Percentiles rank a stretch among this genome's conserved stretches.
These are phyloP conservation scores for Fusarium albosuccineum DNA, from an alignment of 2,329 filamentous ascomycete genomes.

Conservation along the genomic window DNA sequence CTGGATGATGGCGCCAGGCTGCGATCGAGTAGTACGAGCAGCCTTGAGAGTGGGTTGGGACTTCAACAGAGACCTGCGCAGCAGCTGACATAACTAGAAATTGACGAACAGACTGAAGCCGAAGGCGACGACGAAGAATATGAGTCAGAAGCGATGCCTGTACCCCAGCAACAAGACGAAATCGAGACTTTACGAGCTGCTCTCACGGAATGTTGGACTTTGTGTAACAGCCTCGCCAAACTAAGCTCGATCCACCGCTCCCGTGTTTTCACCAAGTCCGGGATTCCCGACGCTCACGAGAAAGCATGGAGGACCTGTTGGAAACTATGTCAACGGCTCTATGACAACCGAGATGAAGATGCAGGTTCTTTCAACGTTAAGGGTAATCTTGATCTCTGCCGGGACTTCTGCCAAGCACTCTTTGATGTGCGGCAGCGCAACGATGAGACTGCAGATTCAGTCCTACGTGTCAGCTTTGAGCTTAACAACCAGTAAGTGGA, in stretches of 20 bases:
- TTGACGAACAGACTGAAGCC: constrained; percentile 66
- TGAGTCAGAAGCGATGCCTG: constrained; percentile 58
- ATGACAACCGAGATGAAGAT: constrained; percentile 82
- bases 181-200: constrained; percentile 78
- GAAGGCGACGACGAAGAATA: constrained; percentile 68
- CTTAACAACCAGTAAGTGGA: constrained; percentile 84
- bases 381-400: constrained; percentile 85
- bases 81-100: constrained; percentile 58
- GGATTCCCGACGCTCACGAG: constrained; percentile 82
- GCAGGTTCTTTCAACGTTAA: constrained; percentile 75
- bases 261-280: constrained; percentile 81
- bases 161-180: constrained; percentile 67
- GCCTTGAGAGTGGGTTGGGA: constrained; percentile 76
- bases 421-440: constrained; percentile 86
- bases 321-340: constrained; percentile 90
- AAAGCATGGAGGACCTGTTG: constrained; percentile 95
- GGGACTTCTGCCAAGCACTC: constrained; percentile 90
- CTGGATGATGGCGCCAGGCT: constrained; percentile 66
- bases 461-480: constrained; percentile 92
- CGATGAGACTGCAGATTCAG: constrained; percentile 85
- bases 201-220: constrained; percentile 89
- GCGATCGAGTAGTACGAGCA: constrained; percentile 77
- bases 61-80: background rate
- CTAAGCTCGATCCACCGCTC: constrained; percentile 87
- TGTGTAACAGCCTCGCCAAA: constrained; percentile 90